Evolutionary conservation across 768 basidiomycete genomes (phyloP).

Genomic region (Trametes cinnabarina): DNA sequence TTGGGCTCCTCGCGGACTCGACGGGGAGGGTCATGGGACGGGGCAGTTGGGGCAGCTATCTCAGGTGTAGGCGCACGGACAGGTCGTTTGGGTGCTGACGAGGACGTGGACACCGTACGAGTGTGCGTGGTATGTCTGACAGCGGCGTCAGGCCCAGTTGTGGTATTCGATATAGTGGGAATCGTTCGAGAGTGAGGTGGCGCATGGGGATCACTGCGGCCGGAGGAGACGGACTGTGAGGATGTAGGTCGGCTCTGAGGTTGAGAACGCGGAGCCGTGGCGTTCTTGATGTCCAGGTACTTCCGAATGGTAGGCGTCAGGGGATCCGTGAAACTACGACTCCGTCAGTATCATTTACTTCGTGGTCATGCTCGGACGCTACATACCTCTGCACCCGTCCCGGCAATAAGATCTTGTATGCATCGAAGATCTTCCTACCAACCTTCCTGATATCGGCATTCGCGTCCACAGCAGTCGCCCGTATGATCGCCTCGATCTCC

Average conservation of each 20-base stretch:
- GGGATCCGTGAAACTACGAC: slow-evolving; percentile 63
- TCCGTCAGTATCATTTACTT: slow-evolving; percentile 5
- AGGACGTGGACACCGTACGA: slow-evolving; percentile 13
- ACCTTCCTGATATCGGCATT: slow-evolving; percentile 72
- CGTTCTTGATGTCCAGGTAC: slow-evolving; percentile 56
- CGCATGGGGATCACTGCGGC: not conserved
- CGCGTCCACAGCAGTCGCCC: slow-evolving; percentile 64
- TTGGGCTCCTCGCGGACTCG: slow-evolving; percentile 9
- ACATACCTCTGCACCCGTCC: slow-evolving; percentile 62
- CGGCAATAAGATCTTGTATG: slow-evolving; percentile 71
- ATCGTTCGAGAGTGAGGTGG: not conserved
- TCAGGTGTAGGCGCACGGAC: slow-evolving; percentile 7
- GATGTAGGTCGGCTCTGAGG: slow-evolving; percentile 28
- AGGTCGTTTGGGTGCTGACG: not conserved
- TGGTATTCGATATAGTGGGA: not conserved
- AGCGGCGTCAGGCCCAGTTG: not conserved
- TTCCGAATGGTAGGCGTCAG: slow-evolving; percentile 75
- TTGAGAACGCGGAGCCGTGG: slow-evolving; percentile 21
- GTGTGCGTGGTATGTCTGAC: slow-evolving; percentile 3
- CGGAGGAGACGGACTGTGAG: slow-evolving; percentile 23
- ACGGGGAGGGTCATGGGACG: slow-evolving; percentile 3
- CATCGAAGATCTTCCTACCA: slow-evolving; percentile 70
- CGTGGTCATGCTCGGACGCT: not conserved
- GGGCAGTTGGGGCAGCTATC: not conserved
- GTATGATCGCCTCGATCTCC: slow-evolving; percentile 72